These are phyloP conservation scores for Loxodes magnus DNA, from an alignment of 73 alveolate species.

Conservation along the genomic window DNA sequence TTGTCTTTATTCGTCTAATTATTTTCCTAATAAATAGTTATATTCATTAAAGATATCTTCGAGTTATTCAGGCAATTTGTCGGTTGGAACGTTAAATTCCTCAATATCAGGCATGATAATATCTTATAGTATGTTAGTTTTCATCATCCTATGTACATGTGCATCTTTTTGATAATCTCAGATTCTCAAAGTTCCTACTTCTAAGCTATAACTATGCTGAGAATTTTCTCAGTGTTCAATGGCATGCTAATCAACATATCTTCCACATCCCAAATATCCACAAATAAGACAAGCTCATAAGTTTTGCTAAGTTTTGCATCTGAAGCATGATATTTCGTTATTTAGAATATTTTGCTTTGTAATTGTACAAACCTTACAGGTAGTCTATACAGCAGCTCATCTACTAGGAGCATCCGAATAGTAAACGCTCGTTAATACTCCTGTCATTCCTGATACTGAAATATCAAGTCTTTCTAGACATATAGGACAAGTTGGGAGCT, in stretches of 20 bases:
- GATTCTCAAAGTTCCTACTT: constrained; percentile 63
- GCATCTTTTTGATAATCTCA: constrained; percentile 82
- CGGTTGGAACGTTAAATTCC: constrained; percentile 1
- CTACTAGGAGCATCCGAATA: not conserved
- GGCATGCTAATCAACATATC: constrained; percentile 78
- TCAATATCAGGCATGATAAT: constrained; percentile 7
- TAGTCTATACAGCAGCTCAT: constrained; percentile 16
- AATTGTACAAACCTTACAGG: constrained; percentile 38
- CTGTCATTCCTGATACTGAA: constrained; percentile 58
- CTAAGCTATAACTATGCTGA: constrained; percentile 69
- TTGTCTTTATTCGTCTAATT: constrained; percentile 68
- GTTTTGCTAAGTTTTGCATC: constrained; percentile 43
- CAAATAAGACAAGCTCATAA: constrained; percentile 86
- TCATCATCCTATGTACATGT: constrained; percentile 79
- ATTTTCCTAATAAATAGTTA: constrained; percentile 57
- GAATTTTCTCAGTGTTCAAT: constrained; percentile 57
- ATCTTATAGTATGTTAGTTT: constrained; percentile 21
- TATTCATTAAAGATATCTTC: constrained; percentile 38
- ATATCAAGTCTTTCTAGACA: constrained; percentile 71
- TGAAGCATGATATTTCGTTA: constrained; percentile 33
- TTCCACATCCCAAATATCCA: constrained; percentile 80
- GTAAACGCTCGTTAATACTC: constrained; percentile 19
- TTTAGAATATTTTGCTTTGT: constrained; percentile 24
- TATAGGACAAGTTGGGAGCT: constrained; percentile 76
- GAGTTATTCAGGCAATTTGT: constrained; percentile 8